phyloP scores from a whole-genome alignment of 495 filamentous ascomycete species.

The Jackrogersella multiformis region DNA sequence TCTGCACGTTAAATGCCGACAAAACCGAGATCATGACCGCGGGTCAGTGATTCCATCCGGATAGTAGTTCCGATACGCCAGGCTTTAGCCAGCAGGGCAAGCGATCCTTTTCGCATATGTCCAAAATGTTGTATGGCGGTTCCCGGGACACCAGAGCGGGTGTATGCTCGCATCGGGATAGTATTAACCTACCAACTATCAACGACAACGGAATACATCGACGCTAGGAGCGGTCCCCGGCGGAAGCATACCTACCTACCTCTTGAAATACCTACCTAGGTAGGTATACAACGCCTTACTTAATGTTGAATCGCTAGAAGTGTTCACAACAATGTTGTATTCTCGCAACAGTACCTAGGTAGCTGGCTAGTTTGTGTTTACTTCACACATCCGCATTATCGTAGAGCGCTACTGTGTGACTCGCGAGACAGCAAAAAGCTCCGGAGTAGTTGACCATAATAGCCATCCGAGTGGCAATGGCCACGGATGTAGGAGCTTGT shows the following conservation, averaged over 20 bases:
- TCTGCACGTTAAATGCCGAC: conserved; percentile 24
- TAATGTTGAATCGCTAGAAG: neutral
- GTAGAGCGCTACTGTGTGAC: neutral
- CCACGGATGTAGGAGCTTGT: no score
- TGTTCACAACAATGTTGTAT: neutral
- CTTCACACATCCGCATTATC: neutral
- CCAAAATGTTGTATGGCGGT: conserved; percentile 7
- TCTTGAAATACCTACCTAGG: no score
- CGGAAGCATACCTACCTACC: neutral
- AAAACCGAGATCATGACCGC: conserved; percentile 27
- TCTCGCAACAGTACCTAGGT: neutral
- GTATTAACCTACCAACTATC: neutral
- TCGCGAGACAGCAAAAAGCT: neutral
- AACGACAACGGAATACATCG: conserved; percentile 7
- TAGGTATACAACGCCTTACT: neutral
- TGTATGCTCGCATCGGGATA: neutral
- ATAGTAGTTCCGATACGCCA: conserved; percentile 27
- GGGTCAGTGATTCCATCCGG: conserved; percentile 33
- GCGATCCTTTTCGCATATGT: conserved; percentile 1
- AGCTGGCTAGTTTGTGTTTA: neutral
- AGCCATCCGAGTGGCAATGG: no score
- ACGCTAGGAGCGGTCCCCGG: neutral
- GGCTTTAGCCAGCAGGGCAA: conserved; percentile 20
- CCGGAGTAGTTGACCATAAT: no score
- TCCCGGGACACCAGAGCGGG: conserved; percentile 4